Evolutionary conservation across 108 stramenopile genomes (phyloP).

Genomic region (Chaetoceros muelleri): DNA sequence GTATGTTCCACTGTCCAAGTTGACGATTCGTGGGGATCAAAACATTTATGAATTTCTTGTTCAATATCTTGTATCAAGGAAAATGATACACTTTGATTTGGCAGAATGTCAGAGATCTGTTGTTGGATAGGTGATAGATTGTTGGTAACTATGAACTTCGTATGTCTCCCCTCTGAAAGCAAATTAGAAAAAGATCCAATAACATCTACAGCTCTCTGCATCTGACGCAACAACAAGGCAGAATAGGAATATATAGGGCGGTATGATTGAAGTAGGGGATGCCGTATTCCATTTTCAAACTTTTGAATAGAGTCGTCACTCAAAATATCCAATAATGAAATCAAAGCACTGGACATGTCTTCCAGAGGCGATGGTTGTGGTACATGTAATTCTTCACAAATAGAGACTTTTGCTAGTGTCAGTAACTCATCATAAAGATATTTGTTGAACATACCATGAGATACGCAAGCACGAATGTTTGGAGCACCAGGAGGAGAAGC

Average conservation of each 20-base stretch:
- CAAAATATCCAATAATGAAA: not conserved
- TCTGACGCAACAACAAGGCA: too few species aligned
- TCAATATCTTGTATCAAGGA: too few species aligned
- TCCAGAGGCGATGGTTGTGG: not conserved
- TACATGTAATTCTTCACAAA: not conserved
- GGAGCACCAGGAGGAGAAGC: constrained; percentile 36
- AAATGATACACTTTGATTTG: too few species aligned
- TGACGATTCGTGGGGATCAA: too few species aligned
- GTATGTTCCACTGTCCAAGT: too few species aligned
- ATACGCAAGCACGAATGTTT: constrained; percentile 43
- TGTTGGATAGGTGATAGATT: too few species aligned
- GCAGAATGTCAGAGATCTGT: too few species aligned
- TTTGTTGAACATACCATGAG: constrained; percentile 40
- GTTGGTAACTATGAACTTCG: too few species aligned
- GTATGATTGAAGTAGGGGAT: not conserved
- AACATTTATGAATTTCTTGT: too few species aligned
- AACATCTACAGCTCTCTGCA: too few species aligned
- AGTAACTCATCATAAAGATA: constrained; percentile 23
- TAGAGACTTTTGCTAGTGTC: constrained; percentile 1
- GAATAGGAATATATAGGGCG: not conserved
- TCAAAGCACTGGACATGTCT: not conserved
- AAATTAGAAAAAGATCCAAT: too few species aligned
- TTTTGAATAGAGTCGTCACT: not conserved
- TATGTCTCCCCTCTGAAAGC: too few species aligned
- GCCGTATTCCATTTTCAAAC: not conserved